Evolutionary conservation across 1,284 basidiomycete genomes (phyloP).

Genomic region (Melanopsichium pennsylvanicum): DNA sequence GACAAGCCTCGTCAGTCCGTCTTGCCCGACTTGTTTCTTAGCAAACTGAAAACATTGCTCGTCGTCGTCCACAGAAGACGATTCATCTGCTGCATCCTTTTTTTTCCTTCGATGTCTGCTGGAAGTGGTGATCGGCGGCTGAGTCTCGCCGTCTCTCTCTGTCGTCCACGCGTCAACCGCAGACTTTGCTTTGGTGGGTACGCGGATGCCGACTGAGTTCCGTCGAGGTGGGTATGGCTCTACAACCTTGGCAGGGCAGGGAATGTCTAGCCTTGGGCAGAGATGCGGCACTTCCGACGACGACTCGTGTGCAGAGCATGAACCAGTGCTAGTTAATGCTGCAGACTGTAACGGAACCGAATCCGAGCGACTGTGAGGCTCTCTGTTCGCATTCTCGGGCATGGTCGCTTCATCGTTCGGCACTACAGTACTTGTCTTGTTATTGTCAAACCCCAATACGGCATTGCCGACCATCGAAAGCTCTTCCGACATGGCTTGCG

Average conservation of each 20-base stretch:
- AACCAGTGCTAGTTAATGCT: not conserved
- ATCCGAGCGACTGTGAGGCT: slow-evolving; percentile 7
- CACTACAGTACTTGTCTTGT: not conserved
- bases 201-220: slow-evolving; percentile 4
- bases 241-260: not conserved
- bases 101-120: not conserved
- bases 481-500: slow-evolving; percentile 39
- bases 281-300: too few species aligned
- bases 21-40: slow-evolving; percentile 11
- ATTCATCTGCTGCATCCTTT: not conserved
- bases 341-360: slow-evolving; percentile 7
- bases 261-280: too few species aligned
- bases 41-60: slow-evolving; percentile 15
- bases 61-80: not conserved
- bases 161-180: slow-evolving; percentile 8
- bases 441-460: slow-evolving; percentile 9
- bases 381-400: not conserved
- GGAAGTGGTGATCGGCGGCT: not conserved
- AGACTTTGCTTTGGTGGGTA: slow-evolving; percentile 1
- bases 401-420: not conserved
- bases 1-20: slow-evolving; percentile 20
- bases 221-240: not conserved
- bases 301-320: not conserved
- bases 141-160: slow-evolving; percentile 23
- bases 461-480: slow-evolving; percentile 19